Base-by-base conservation (phyloP, 1,284 basidiomycete species). In the Cryptococcus wingfieldii region DNA sequence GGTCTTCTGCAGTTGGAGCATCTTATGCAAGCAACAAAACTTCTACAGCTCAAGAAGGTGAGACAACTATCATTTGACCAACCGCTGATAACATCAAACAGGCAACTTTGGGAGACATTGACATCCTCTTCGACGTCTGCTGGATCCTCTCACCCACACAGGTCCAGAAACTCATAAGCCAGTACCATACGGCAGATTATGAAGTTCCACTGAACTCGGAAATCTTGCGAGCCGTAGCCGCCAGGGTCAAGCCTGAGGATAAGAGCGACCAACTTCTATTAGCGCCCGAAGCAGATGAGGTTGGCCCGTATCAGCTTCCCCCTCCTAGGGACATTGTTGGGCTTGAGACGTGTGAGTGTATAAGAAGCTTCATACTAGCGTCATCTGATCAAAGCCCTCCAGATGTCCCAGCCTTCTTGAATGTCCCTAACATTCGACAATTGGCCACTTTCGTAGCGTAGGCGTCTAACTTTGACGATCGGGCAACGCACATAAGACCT, bases 131-230 rank as follows among this genome's bases (percentile, higher is more conserved):
- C 74, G 89, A 96, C 73, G 95, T 98, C 54, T 98, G 94, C 82
- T 98, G 96, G 96, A 98, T 99, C 87, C 82, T 99, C 52, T 98
- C 93, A 58, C 96, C 96, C 0, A 95, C 95, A 73, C 96, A 99
- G 77, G 98, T 99, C 67, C 96, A 98, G 80, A 89, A 95, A 71
- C 91, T 97, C 84, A 96, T 95, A 78, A 89, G 88, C 58, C 94
- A 96, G 78, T 98, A 98, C 80, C 95, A 96, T 70, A 94, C 96
- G 58, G 96, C 96, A 47, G 96, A 98, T 79, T 68, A 67, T 31
- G 74, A 96, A 88, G 92, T 90, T 64, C 94, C 94, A 5, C 95
- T 98, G 67, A 93, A 93, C 0, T 89, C 91, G 34, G 94, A 98
- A 77, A 97, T 98, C 58, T 81, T 98, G 47, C 88, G 90, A 55